Base-by-base conservation (phyloP, 768 basidiomycete species). In the Piloderma croceum region DNA sequence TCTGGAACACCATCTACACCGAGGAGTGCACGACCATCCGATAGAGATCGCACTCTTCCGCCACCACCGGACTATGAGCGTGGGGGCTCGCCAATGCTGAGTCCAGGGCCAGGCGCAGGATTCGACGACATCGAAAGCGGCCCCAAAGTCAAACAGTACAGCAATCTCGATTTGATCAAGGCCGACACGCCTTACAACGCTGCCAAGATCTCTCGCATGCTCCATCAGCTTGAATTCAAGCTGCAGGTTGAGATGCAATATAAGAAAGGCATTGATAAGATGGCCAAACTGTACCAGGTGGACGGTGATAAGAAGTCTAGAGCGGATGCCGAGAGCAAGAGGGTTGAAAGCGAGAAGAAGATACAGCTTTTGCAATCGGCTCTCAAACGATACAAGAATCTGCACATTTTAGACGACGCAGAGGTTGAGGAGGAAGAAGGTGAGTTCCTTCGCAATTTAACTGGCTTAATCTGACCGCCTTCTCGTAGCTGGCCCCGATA, bases 161-260 rank as follows among this genome's bases (percentile, higher is more conserved):
- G 80, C 48, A 90, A 90, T 53, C 71, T 92, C 47, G 96, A 99
- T 71, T 70, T 99, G 47, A 90, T 96, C 64, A 93, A 93, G 66
- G 92, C 92, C 48, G 96, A 99, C 67, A 93, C 93, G 33, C 93
- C 94, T 12, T 80, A 94, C 57, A 92, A 91, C 15, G 85, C 93
- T 2, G 84, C 89, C 51, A 98, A 94, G 71, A 98, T 99, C 60
- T 89, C 91, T 31, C 80, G 80, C 51, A 97, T 98, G 93, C 79
- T 98, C 36, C 93, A 97, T 64, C 93, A 97, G 63, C 82, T 99
- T 46, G 93, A 98, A 65, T 99, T 97, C 78, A 99, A 99, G 68
- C 81, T 97, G 41, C 90, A 94, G 62, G 90, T 99, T 48, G 96
- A 99, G 65, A 79, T 86, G 68, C 92, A 98, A 66, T 97, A 97